Evolutionary conservation across 306 rosid genomes (phyloP).

Genomic region (Prunus padus): DNA sequence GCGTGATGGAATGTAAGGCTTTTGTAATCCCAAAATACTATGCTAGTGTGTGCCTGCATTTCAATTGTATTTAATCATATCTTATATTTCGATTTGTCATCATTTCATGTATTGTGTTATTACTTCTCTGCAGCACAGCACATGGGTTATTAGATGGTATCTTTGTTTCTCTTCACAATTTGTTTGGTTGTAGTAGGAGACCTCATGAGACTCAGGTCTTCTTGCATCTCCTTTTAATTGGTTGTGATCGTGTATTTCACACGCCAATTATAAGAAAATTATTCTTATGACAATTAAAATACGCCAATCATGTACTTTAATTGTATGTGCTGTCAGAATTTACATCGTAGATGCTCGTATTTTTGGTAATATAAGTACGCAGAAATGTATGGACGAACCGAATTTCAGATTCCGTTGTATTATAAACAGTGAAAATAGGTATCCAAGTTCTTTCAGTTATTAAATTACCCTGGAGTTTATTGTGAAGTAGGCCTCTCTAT

Average conservation of each 20-base stretch:
- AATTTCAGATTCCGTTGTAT: neutral
- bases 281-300: neutral
- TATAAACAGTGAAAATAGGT: neutral
- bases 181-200: neutral
- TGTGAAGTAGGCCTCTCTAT: neutral
- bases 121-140: neutral
- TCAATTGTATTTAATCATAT: neutral
- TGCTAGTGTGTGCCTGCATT: neutral
- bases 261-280: neutral
- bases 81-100: neutral
- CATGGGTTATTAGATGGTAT: neutral
- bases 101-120: neutral
- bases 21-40: constrained; percentile 5
- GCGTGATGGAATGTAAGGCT: constrained; percentile 17
- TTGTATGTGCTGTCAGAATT: neutral
- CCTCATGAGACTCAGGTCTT: neutral
- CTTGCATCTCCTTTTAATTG: neutral
- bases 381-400: neutral
- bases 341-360: too few species aligned
- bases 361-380: neutral
- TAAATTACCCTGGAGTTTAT: neutral
- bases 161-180: neutral
- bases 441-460: neutral
- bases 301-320: neutral
- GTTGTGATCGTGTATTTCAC: neutral